A percentile compares a stretch with the other conserved stretches of the same genome.
These are phyloP conservation scores for Botrytis hyacinthi DNA, from an alignment of 2,329 filamentous ascomycete species.

Conservation along the genomic window DNA sequence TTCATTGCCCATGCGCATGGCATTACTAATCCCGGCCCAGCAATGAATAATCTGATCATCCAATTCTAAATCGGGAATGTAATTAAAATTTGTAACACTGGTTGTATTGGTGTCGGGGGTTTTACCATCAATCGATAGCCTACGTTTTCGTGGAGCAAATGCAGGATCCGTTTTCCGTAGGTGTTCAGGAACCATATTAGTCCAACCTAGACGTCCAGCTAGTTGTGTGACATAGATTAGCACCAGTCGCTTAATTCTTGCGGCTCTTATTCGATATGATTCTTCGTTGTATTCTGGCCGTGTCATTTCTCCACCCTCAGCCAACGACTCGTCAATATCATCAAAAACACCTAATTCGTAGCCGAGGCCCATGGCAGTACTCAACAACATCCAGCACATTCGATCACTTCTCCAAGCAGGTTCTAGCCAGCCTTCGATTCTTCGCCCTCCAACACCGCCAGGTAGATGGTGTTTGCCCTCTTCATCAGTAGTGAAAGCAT, in stretches of 20 bases:
- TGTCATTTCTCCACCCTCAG: conserved; percentile 56
- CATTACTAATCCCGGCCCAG: conserved; percentile 89
- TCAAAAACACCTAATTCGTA: conserved; percentile 97
- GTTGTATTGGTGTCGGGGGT: conserved; percentile 60
- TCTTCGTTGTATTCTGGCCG: conserved; percentile 71
- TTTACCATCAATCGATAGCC: conserved; percentile 50
- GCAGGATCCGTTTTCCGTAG: conserved; percentile 57
- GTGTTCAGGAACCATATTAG: conserved; percentile 82
- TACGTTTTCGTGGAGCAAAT: conserved; percentile 45
- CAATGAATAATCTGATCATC: conserved; percentile 76
- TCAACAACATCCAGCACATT: conserved; percentile 97
- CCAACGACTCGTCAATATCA: conserved; percentile 70
- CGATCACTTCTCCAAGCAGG: conserved; percentile 92
- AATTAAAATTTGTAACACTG: conserved; percentile 59
- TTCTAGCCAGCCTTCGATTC: conserved; percentile 94
- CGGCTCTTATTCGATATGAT: conserved; percentile 71
- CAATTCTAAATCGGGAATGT: conserved; percentile 64
- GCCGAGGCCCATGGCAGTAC: conserved; percentile 82
- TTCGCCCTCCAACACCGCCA: conserved; percentile 69
- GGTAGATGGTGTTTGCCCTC: conserved; percentile 44
- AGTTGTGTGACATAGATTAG: conserved; percentile 91
- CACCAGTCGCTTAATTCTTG: conserved; percentile 80
- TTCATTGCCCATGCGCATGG: conserved; percentile 89
- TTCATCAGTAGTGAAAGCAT: conserved; percentile 46
- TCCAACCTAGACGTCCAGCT: conserved; percentile 88